Conservation (phyloP, 106 monocot species). For the Apostasia ramifera region DNA sequence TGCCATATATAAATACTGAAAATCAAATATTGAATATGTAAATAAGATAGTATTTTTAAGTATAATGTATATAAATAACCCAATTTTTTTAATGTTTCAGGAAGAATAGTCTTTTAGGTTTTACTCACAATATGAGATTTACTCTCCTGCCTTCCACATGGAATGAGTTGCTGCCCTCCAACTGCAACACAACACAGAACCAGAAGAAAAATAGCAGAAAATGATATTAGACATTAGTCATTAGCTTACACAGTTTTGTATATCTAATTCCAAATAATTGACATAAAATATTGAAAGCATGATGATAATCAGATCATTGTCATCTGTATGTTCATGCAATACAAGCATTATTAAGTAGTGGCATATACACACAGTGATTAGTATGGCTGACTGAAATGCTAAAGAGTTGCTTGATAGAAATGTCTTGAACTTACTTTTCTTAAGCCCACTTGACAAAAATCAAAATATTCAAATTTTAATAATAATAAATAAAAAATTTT, state of each 20-base stretch:
- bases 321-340: not conserved
- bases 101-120: not conserved
- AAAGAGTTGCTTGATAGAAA: no score
- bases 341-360: not conserved
- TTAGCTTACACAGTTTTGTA: not conserved
- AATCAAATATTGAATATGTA: no score
- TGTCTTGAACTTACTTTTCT: no score
- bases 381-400: no score
- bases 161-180: conserved; percentile 69
- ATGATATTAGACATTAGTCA: not conserved
- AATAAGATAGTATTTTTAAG: no score
- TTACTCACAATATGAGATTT: conserved; percentile 24
- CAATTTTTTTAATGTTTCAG: no score
- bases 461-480: no score
- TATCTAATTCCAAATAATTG: not conserved
- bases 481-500: no score
- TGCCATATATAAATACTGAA: no score
- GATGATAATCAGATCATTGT: not conserved
- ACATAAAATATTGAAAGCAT: not conserved
- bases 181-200: conserved; percentile 33
- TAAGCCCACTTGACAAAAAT: no score
- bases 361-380: no score
- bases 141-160: conserved; percentile 63
- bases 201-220: not conserved
- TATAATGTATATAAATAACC: no score